Percentiles rank a stretch among this genome's conserved stretches.
phyloP scores from a whole-genome alignment of 495 filamentous ascomycete species.

The Xylaria longipes region DNA sequence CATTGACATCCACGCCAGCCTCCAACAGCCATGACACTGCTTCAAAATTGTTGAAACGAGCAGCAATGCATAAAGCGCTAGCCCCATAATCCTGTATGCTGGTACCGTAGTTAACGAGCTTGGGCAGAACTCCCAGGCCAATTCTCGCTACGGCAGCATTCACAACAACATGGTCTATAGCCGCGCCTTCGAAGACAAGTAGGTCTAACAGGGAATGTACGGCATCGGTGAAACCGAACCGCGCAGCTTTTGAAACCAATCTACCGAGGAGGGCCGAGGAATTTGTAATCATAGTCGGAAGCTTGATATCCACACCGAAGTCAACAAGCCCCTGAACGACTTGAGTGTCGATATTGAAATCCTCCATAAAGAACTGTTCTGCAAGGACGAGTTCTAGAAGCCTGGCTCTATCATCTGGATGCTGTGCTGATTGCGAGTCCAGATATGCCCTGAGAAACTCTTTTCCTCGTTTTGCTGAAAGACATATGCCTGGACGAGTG shows the following conservation, averaged over 20 bases:
- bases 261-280: neutral
- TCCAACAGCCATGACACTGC: neutral
- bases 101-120: neutral
- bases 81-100: neutral
- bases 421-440: neutral
- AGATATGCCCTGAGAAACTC: conserved; percentile 2
- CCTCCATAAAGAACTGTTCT: neutral
- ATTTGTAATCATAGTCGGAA: neutral
- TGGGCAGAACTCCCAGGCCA: neutral
- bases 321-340: neutral
- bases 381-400: neutral
- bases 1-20: neutral
- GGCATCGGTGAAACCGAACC: neutral
- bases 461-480: neutral
- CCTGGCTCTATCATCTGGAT: neutral
- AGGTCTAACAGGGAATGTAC: neutral
- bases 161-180: neutral
- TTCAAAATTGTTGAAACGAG: neutral
- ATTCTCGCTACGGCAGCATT: neutral
- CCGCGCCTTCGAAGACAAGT: neutral
- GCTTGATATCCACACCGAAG: neutral
- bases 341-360: neutral
- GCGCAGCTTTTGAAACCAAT: neutral
- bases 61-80: neutral
- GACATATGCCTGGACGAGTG: conserved; percentile 5